phyloP scores from a whole-genome alignment of 768 basidiomycete genomes.

The Amanita subjunquillea region DNA sequence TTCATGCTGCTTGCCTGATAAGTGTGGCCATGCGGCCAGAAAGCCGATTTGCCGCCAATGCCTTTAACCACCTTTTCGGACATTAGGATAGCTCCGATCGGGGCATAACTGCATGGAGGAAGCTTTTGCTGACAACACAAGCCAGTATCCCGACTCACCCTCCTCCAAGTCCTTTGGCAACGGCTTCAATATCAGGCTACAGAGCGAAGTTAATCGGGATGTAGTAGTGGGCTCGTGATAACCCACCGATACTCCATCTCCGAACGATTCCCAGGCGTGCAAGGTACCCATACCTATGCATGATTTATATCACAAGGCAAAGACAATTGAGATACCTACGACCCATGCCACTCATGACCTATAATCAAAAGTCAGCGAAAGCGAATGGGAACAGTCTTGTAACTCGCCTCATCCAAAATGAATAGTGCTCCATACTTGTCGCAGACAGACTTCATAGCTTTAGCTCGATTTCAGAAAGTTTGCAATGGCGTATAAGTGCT shows the following conservation, averaged over 20 bases:
- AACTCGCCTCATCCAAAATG: slow-evolving; percentile 70
- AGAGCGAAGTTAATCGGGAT: neutral
- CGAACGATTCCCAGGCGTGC: slow-evolving; percentile 80
- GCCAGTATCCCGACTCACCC: slow-evolving; percentile 49
- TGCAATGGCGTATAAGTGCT: neutral
- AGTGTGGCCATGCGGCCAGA: slow-evolving; percentile 81
- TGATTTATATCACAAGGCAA: neutral
- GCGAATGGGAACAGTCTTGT: neutral
- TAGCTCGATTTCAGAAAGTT: neutral
- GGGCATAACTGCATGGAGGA: slow-evolving; percentile 46
- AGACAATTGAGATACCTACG: slow-evolving; percentile 33
- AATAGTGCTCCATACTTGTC: slow-evolving; percentile 69
- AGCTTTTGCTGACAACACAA: neutral
- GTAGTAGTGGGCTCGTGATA: neutral
- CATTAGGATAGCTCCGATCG: slow-evolving; percentile 77
- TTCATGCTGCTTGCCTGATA: slow-evolving; percentile 45
- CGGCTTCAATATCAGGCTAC: slow-evolving; percentile 77
- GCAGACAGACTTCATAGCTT: slow-evolving; percentile 73
- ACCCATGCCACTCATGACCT: slow-evolving; percentile 87
- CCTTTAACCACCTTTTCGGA: slow-evolving; percentile 62
- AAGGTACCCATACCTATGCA: slow-evolving; percentile 71
- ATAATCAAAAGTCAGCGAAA: neutral
- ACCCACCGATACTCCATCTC: slow-evolving; percentile 52
- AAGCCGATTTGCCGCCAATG: slow-evolving; percentile 54
- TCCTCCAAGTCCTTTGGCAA: slow-evolving; percentile 86